Base-by-base conservation (phyloP, 495 filamentous ascomycete species). In the Cetradonia linearis region DNA sequence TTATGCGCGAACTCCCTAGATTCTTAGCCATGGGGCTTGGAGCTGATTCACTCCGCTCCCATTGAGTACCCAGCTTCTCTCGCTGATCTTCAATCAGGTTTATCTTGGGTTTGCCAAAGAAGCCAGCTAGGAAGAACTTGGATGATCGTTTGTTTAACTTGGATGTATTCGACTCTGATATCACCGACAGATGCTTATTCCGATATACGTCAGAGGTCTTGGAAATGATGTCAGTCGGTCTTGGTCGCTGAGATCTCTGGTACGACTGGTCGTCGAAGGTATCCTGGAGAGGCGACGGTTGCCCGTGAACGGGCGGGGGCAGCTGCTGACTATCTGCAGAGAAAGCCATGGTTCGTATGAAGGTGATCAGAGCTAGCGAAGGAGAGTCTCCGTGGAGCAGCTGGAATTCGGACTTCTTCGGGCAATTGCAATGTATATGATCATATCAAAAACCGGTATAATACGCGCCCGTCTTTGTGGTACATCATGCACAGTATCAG, bases 111-210 rank as follows among this genome's bases (percentile, higher is more conserved):
- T 55, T 52, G 33, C 47, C 47, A 48, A 65, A 65, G 20, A 65
- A 49, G 38, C 63, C 55, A 6, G 56, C 49, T 16, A 65, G 48
- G 28, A 59, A 54, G 27, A 62, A 58, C 11, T 59, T 59, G 40
- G 63, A 65, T 36, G 55, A n/a, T 27, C 63, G 54, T 46, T 55
- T 50, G 36, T 62, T 65, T n/a, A 62, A 9, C 0, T 53, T 61
- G 40, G 57, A 10, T 23, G 18, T 7, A 11, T 14, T 14, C 0
- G 34, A 14, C 14, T 33, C 47, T 20, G 46, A 16, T 31, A 30
- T 10, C 28, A 53, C 38, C 20, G 57, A 53, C 36, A 10, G 14
- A 10, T 59, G 57, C 38, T 59, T 59, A 46, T 42, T 53, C 11
- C 36, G 57, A 23, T 50, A 23, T 2, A 16, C 38, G 4, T 33